These are phyloP conservation scores for Abortiporus biennis DNA, from an alignment of 1,284 basidiomycete genomes.

Conservation along the genomic window DNA sequence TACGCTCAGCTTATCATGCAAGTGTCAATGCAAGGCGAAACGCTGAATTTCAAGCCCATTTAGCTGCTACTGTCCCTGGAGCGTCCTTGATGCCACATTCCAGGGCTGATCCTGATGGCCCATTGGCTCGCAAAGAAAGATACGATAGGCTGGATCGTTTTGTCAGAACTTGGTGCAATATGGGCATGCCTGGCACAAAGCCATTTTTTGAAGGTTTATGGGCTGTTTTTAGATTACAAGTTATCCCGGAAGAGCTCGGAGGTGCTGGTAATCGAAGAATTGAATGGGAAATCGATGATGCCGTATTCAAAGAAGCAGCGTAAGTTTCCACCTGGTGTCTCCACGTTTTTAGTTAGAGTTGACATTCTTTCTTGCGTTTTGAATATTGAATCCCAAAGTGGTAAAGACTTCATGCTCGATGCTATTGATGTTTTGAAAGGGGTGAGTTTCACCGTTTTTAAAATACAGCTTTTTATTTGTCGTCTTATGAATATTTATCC, in stretches of 20 bases:
- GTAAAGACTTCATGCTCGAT: slow-evolving; percentile 80
- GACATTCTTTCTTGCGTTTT: slow-evolving; percentile 9
- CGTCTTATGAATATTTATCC: slow-evolving; percentile 1
- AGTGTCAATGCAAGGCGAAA: slow-evolving; percentile 61
- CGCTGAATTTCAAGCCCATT: slow-evolving; percentile 73
- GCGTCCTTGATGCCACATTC: slow-evolving; percentile 66
- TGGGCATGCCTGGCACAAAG: slow-evolving; percentile 74
- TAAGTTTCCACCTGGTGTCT: slow-evolving; percentile 34
- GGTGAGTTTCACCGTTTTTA: slow-evolving; percentile 33
- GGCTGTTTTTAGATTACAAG: slow-evolving; percentile 69
- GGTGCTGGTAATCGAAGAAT: slow-evolving; percentile 63
- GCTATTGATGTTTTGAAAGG: slow-evolving; percentile 79
- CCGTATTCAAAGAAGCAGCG: slow-evolving; percentile 80
- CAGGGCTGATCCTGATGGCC: slow-evolving; percentile 52
- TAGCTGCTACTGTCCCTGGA: slow-evolving; percentile 65
- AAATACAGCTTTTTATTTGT: background rate
- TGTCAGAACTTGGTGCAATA: slow-evolving; percentile 68
- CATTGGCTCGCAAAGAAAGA: slow-evolving; percentile 66
- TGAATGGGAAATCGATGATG: slow-evolving; percentile 79
- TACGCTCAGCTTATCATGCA: slow-evolving; percentile 70
- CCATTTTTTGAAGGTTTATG: slow-evolving; percentile 76
- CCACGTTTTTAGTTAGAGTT: slow-evolving; percentile 13
- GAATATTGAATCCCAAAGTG: slow-evolving; percentile 35
- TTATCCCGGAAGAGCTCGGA: slow-evolving; percentile 63
- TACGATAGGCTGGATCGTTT: slow-evolving; percentile 66